Evolutionary conservation across 495 filamentous ascomycete genomes (phyloP).

Genomic region (Penicillium maclennaniae): DNA sequence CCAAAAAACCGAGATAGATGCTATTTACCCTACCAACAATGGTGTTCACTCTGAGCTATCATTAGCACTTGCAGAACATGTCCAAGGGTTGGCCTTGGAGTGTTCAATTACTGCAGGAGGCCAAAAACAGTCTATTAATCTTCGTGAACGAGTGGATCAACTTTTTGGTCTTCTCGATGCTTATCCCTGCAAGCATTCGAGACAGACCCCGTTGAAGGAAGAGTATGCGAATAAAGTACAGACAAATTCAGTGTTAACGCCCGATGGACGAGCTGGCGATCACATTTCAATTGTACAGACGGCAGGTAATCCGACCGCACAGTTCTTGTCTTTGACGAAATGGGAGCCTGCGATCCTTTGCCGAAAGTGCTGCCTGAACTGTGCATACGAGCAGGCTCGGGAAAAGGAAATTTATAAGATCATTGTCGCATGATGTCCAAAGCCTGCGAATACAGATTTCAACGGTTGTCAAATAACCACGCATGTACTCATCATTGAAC

Average conservation of each 20-base stretch:
- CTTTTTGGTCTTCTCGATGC: not conserved
- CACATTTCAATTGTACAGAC: not conserved
- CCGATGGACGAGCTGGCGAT: not conserved
- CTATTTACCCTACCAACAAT: not conserved
- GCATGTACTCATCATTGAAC: no score
- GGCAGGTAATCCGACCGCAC: not conserved
- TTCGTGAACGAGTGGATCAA: not conserved
- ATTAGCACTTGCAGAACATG: not conserved
- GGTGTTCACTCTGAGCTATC: not conserved
- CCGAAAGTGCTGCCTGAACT: not conserved
- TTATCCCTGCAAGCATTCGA: constrained; percentile 2
- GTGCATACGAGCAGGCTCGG: constrained; percentile 4
- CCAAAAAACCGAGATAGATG: no score
- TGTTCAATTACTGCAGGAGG: not conserved
- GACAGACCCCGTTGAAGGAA: not conserved
- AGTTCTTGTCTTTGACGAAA: not conserved
- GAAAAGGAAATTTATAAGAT: constrained; percentile 3
- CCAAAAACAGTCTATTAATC: not conserved
- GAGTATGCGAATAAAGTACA: not conserved
- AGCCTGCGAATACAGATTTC: no score
- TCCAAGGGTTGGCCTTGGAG: not conserved
- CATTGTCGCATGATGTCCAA: not conserved
- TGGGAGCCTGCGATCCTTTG: not conserved
- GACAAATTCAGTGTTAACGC: not conserved
- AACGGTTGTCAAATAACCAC: no score